Conservation (phyloP, 2,329 filamentous ascomycete species). For the Xylaria sp. region DNA sequence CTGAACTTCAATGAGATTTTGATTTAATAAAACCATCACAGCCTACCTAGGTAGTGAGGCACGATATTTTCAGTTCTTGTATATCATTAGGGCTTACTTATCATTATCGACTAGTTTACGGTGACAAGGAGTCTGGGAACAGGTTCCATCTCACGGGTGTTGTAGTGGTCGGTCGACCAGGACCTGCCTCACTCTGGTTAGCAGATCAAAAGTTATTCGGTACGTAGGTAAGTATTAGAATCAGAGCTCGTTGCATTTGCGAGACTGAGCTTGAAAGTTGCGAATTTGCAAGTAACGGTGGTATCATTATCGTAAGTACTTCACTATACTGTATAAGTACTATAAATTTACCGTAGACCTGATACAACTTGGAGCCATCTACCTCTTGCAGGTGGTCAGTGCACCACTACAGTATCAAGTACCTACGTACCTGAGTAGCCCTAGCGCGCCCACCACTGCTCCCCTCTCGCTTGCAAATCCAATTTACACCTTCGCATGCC, state of each 20-base stretch:
- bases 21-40: background rate
- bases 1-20: background rate
- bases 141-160: background rate
- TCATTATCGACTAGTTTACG: background rate
- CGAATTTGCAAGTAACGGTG: background rate
- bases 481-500: slow-evolving; percentile 37
- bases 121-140: background rate
- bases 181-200: too few species aligned
- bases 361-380: background rate
- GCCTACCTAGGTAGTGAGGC: background rate
- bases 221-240: too few species aligned
- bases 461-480: slow-evolving; percentile 38
- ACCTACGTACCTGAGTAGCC: slow-evolving; percentile 28
- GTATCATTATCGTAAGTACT: background rate
- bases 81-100: background rate
- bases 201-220: too few species aligned
- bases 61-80: background rate
- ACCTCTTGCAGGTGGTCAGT: slow-evolving; percentile 3
- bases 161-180: too few species aligned
- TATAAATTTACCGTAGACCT: too few species aligned
- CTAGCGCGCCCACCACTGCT: slow-evolving; percentile 41
- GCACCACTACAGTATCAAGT: background rate
- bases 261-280: too few species aligned
- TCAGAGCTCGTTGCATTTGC: too few species aligned
- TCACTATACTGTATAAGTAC: background rate